phyloP scores from a whole-genome alignment of 2,329 filamentous ascomycete species.

The Thielaviopsis ethacetica region DNA sequence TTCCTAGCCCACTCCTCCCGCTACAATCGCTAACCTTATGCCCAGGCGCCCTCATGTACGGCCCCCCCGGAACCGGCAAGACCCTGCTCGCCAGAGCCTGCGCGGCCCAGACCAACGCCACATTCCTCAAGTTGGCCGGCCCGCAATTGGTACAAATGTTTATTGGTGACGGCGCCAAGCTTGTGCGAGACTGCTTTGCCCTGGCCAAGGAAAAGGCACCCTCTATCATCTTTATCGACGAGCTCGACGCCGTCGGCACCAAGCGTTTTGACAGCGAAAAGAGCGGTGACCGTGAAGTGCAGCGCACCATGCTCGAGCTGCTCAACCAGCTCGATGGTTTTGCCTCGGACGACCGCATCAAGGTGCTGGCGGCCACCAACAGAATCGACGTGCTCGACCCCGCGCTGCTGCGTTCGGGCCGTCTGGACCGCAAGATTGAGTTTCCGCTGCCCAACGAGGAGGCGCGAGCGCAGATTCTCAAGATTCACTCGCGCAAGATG shows the following conservation, averaged over 20 bases:
- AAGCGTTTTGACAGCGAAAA: slow-evolving; percentile 99
- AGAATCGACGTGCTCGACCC: slow-evolving; percentile 88
- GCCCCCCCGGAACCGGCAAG: slow-evolving; percentile 78
- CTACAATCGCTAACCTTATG: not conserved
- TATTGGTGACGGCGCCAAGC: slow-evolving; percentile 93
- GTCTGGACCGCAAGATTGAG: slow-evolving; percentile 93
- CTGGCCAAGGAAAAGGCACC: slow-evolving; percentile 97
- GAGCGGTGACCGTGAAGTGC: slow-evolving; percentile 92
- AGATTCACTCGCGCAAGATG: slow-evolving; percentile 98
- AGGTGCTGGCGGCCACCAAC: slow-evolving; percentile 89
- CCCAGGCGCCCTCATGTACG: slow-evolving; percentile 92
- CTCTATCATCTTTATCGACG: slow-evolving; percentile 98
- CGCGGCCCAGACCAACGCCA: slow-evolving; percentile 93
- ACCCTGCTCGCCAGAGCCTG: slow-evolving; percentile 88
- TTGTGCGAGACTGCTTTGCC: slow-evolving; percentile 94
- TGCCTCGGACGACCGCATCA: slow-evolving; percentile 90
- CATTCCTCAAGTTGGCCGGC: slow-evolving; percentile 94
- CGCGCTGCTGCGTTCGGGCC: slow-evolving; percentile 76
- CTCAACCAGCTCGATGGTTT: slow-evolving; percentile 98
- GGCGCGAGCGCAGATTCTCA: slow-evolving; percentile 87
- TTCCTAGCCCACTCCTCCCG: not conserved
- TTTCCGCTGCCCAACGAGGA: slow-evolving; percentile 97
- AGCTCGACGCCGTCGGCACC: slow-evolving; percentile 93
- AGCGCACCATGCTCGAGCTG: slow-evolving; percentile 96
- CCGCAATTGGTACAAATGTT: slow-evolving; percentile 99